These are phyloP conservation scores for Sclerotinia minor DNA, from an alignment of 2,329 filamentous ascomycete genomes.

Conservation along the genomic window DNA sequence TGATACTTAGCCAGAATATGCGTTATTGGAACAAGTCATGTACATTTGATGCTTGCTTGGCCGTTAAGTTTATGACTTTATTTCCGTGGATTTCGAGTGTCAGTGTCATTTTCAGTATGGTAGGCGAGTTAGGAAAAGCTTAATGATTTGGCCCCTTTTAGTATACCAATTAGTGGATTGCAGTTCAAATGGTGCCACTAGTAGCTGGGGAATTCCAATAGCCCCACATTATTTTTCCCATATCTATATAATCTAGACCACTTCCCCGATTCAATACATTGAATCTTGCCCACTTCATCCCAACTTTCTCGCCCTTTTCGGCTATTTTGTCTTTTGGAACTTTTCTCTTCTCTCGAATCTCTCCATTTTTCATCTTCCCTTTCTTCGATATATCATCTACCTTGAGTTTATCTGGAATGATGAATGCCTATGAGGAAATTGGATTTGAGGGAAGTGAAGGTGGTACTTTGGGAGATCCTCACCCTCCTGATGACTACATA, in stretches of 20 bases:
- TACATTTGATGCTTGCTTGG: background rate
- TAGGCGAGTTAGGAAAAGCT: background rate
- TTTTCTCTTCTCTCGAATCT: background rate
- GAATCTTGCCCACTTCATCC: background rate
- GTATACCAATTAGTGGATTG: background rate
- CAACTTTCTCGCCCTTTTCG: background rate
- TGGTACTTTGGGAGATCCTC: too few species aligned
- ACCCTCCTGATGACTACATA: constrained; percentile 7
- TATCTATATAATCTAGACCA: background rate
- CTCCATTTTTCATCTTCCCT: background rate
- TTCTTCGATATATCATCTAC: background rate
- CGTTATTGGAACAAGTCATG: background rate
- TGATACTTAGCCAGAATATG: background rate
- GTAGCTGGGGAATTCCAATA: background rate
- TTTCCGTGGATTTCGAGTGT: background rate
- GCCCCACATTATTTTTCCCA: too few species aligned
- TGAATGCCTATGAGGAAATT: background rate
- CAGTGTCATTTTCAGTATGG: background rate
- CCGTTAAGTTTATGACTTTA: background rate
- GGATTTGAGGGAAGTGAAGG: background rate
- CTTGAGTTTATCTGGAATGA: background rate
- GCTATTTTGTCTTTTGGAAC: background rate
- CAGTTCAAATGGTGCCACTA: background rate
- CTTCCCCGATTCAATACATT: background rate
- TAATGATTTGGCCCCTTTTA: background rate